Conservation (phyloP, 306 rosid species). For the Citrullus colocynthis region DNA sequence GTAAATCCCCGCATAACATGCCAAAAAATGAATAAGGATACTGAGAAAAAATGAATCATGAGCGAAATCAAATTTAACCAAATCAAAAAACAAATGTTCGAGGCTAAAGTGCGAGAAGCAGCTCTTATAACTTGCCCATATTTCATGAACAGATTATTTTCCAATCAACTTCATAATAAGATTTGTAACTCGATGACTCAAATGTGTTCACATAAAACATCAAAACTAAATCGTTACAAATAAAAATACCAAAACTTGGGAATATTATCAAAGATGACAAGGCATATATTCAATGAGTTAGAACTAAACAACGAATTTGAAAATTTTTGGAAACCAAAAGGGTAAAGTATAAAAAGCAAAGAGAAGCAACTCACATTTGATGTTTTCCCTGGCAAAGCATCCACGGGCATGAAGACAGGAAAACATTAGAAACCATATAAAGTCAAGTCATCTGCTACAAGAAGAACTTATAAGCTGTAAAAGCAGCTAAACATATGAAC, state of each 20-base stretch:
- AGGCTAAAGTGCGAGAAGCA: not conserved
- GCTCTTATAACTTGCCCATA: not conserved
- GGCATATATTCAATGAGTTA: not conserved
- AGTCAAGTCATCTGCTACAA: conserved; percentile 14
- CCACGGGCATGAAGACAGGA: conserved; percentile 24
- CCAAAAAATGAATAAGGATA: not conserved
- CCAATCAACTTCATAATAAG: not conserved
- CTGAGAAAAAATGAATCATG: not conserved
- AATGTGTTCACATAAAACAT: not conserved
- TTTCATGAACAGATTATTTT: not conserved
- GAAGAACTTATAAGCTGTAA: conserved; percentile 5
- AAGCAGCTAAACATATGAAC: not conserved
- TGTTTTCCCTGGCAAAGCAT: conserved; percentile 57
- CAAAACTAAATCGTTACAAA: not conserved
- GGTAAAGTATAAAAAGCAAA: not conserved
- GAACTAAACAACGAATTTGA: not conserved
- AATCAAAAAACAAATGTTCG: not conserved
- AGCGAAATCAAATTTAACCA: not conserved
- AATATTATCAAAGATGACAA: not conserved
- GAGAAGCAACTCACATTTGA: conserved; percentile 46
- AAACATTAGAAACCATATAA: conserved; percentile 25
- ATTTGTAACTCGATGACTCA: not conserved
- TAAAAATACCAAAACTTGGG: not conserved
- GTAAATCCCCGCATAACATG: not conserved
- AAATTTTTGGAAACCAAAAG: not conserved